phyloP scores from a whole-genome alignment of 75 land plant species.

The Selaginella tamariscina region DNA sequence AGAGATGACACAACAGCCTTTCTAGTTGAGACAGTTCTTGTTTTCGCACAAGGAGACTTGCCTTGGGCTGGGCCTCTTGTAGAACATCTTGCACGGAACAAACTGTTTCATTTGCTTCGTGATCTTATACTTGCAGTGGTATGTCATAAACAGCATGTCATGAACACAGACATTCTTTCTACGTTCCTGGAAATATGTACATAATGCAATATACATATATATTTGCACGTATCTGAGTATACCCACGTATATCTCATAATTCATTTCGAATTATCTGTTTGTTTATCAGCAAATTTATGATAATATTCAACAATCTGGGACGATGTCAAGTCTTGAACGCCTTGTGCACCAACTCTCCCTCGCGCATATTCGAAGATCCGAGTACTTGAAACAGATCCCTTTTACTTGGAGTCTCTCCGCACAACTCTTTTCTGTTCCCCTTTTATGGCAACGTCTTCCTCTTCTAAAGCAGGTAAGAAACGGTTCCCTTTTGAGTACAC shows the following conservation, averaged over 20 bases:
- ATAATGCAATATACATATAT: too few relatives aligned
- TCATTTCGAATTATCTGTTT: background rate
- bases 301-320: background rate
- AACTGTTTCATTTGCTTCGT: slow-evolving; percentile 42
- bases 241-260: background rate
- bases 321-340: slow-evolving; percentile 34
- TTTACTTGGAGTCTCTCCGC: slow-evolving; percentile 46
- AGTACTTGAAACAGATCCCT: slow-evolving; percentile 26
- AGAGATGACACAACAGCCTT: slow-evolving; percentile 22
- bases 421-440: slow-evolving; percentile 74
- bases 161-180: too few relatives aligned
- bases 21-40: slow-evolving; percentile 43
- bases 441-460: slow-evolving; percentile 60
- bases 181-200: too few relatives aligned
- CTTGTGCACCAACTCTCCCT: slow-evolving; percentile 34
- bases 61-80: slow-evolving; percentile 58
- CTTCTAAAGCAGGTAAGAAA: slow-evolving; percentile 50
- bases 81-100: slow-evolving; percentile 36
- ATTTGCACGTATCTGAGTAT: slow-evolving; percentile 18
- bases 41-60: slow-evolving; percentile 38
- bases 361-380: slow-evolving; percentile 31
- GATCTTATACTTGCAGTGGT: slow-evolving; percentile 42
- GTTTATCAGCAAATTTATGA: background rate
- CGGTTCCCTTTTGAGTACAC: background rate
- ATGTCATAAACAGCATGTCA: background rate